Evolutionary conservation across 768 basidiomycete genomes (phyloP).

Genomic region (Leccinum incarnatum): DNA sequence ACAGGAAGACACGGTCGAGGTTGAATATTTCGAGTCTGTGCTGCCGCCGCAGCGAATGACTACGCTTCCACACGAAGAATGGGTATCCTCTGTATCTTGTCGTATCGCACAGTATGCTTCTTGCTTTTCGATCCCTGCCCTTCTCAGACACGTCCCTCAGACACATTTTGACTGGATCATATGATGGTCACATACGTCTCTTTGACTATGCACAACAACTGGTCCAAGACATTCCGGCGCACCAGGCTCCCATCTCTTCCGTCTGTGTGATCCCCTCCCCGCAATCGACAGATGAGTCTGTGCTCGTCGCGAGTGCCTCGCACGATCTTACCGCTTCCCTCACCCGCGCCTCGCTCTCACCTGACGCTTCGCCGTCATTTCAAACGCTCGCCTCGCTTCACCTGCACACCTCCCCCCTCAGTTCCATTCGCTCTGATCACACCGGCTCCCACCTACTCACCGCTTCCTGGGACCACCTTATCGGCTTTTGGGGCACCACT

Average conservation of each 20-base stretch:
- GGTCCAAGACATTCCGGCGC: slow-evolving; percentile 47
- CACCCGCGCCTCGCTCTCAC: slow-evolving; percentile 26
- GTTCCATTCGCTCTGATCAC: slow-evolving; percentile 58
- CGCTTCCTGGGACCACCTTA: slow-evolving; percentile 81
- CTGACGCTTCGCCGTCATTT: slow-evolving; percentile 5
- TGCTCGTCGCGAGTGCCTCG: slow-evolving; percentile 63
- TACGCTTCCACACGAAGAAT: slow-evolving; percentile 84
- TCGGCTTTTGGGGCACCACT: slow-evolving; percentile 76
- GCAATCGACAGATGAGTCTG: slow-evolving; percentile 27
- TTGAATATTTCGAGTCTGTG: slow-evolving; percentile 89
- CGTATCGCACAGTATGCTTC: slow-evolving; percentile 15
- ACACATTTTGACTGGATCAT: slow-evolving; percentile 73
- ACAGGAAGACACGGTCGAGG: slow-evolving; percentile 86
- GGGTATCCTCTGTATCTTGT: slow-evolving; percentile 62
- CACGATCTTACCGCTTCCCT: slow-evolving; percentile 77
- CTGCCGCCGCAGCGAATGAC: slow-evolving; percentile 83
- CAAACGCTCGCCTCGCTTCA: slow-evolving; percentile 63
- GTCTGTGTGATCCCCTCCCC: slow-evolving; percentile 49
- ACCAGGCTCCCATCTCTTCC: slow-evolving; percentile 68
- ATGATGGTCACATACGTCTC: slow-evolving; percentile 72
- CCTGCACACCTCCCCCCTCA: slow-evolving; percentile 79
- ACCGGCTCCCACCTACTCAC: slow-evolving; percentile 70
- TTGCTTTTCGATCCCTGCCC: not conserved
- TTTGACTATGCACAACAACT: slow-evolving; percentile 70
- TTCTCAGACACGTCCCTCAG: slow-evolving; percentile 33